Evolutionary conservation across 2,329 filamentous ascomycete species (phyloP).

Genomic region (Leptographium galeiforme): DNA sequence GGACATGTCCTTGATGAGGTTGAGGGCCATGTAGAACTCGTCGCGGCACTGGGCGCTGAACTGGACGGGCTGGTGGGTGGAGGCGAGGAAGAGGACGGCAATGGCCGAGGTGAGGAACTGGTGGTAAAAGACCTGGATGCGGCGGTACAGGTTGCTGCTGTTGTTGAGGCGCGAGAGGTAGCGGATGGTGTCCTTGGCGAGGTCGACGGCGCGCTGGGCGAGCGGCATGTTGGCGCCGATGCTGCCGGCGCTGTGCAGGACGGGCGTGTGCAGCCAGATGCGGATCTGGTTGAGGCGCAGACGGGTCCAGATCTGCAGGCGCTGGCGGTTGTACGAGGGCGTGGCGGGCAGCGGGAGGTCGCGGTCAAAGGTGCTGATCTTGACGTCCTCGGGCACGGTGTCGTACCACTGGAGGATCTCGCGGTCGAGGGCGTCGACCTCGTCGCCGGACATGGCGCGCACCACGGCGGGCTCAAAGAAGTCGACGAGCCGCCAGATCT

Average conservation of each 20-base stretch:
- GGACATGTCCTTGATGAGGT: conserved; percentile 60
- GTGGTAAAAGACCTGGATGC: conserved; percentile 65
- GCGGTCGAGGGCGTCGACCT: conserved; percentile 69
- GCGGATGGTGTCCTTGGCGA: conserved; percentile 65
- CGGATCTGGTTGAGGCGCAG: conserved; percentile 57
- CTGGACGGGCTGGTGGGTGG: conserved; percentile 58
- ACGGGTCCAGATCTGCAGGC: conserved; percentile 73
- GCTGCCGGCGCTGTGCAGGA: conserved; percentile 70
- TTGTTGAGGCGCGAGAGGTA: conserved; percentile 59
- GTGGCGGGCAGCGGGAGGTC: conserved; percentile 36
- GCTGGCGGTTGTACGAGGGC: conserved; percentile 52
- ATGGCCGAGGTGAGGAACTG: conserved; percentile 66
- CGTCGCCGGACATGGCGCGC: conserved; percentile 53
- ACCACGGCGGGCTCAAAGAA: conserved; percentile 49
- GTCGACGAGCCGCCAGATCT: conserved; percentile 72
- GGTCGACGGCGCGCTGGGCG: conserved; percentile 60
- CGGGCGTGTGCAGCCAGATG: conserved; percentile 59
- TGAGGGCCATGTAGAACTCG: conserved; percentile 68
- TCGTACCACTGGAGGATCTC: conserved; percentile 83
- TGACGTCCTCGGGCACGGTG: conserved; percentile 49
- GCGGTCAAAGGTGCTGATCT: conserved; percentile 44
- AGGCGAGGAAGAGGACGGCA: conserved; percentile 63
- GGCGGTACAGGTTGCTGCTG: conserved; percentile 57
- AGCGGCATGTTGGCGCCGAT: conserved; percentile 65
- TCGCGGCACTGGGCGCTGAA: conserved; percentile 57